phyloP scores from a whole-genome alignment of 768 basidiomycete species.

The Lactarius vividus region DNA sequence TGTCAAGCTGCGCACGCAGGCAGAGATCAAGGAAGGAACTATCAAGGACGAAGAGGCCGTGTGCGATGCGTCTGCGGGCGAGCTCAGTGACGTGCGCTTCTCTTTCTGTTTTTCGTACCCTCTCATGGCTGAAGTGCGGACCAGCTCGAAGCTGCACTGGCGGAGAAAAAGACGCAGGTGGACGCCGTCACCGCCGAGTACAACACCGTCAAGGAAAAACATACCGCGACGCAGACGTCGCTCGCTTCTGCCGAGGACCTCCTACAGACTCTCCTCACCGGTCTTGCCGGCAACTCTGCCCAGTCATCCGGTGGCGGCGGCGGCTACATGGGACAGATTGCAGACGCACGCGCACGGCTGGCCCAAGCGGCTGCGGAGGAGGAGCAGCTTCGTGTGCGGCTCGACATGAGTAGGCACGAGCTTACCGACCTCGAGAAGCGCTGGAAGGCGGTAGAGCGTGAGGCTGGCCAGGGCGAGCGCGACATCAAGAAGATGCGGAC shows the following conservation, averaged over 20 bases:
- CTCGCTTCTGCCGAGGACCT: constrained; percentile 82
- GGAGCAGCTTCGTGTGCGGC: constrained; percentile 73
- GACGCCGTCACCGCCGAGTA: constrained; percentile 53
- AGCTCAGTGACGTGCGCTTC: constrained; percentile 57
- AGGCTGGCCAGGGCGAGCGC: constrained; percentile 73
- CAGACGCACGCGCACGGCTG: constrained; percentile 71
- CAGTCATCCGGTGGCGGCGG: constrained; percentile 83
- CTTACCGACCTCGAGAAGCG: constrained; percentile 68
- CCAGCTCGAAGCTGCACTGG: constrained; percentile 56
- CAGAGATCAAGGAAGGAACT: constrained; percentile 72
- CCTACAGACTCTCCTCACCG: constrained; percentile 92
- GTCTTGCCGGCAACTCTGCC: constrained; percentile 63
- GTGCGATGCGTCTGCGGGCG: constrained; percentile 48
- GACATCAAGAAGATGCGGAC: constrained; percentile 58
- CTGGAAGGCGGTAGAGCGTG: constrained; percentile 82
- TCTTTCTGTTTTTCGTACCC: background rate
- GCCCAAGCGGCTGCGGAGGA: constrained; percentile 81
- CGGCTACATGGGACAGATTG: constrained; percentile 89
- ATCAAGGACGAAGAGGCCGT: constrained; percentile 77
- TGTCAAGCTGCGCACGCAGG: constrained; percentile 80
- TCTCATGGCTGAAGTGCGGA: background rate
- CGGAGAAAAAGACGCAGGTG: constrained; percentile 61
- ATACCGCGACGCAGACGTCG: constrained; percentile 56
- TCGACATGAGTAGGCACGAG: constrained; percentile 77
- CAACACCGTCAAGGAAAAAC: constrained; percentile 63